Evolutionary conservation across 805 yeast species (phyloP).

Genomic region (Babjeviella inositovora): DNA sequence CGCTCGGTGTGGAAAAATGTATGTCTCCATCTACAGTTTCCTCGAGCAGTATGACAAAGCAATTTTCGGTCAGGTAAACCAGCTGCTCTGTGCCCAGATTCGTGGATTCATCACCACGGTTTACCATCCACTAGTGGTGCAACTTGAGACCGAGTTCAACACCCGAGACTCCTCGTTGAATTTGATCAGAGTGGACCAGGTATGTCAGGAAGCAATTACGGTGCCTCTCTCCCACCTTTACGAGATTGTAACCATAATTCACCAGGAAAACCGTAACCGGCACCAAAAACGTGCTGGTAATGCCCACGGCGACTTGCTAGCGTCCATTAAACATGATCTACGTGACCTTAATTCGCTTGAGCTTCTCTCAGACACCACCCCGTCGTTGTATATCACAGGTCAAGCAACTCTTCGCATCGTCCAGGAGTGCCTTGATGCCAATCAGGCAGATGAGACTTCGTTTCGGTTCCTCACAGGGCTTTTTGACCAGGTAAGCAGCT

Average conservation of each 20-base stretch:
- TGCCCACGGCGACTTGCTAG: conserved; percentile 12
- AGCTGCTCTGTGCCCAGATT: conserved; percentile 52
- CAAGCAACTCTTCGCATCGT: conserved; percentile 55
- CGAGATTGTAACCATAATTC: conserved; percentile 36
- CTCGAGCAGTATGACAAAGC: conserved; percentile 38
- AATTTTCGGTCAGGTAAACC: conserved; percentile 55
- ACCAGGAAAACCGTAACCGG: conserved; percentile 22
- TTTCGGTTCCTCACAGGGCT: conserved; percentile 32
- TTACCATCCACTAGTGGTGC: conserved; percentile 16
- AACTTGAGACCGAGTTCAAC: conserved; percentile 38
- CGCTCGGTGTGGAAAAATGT: conserved; percentile 46
- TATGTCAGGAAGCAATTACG: conserved; percentile 10
- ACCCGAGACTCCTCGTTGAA: conserved; percentile 34
- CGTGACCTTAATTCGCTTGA: conserved; percentile 28
- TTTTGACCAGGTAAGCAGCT: conserved; percentile 39
- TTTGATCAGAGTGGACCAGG: conserved; percentile 35
- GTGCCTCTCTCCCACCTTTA: conserved; percentile 34
- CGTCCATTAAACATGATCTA: conserved; percentile 19
- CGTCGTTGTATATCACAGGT: conserved; percentile 53
- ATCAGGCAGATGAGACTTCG: conserved; percentile 51
- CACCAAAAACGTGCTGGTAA: too few species aligned
- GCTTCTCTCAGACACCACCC: conserved; percentile 31
- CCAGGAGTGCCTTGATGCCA: conserved; percentile 35
- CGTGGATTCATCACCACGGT: conserved; percentile 9
- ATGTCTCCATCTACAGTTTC: conserved; percentile 40